Base-by-base conservation (phyloP, 139 green algal species). In the Chlorella sp. region DNA sequence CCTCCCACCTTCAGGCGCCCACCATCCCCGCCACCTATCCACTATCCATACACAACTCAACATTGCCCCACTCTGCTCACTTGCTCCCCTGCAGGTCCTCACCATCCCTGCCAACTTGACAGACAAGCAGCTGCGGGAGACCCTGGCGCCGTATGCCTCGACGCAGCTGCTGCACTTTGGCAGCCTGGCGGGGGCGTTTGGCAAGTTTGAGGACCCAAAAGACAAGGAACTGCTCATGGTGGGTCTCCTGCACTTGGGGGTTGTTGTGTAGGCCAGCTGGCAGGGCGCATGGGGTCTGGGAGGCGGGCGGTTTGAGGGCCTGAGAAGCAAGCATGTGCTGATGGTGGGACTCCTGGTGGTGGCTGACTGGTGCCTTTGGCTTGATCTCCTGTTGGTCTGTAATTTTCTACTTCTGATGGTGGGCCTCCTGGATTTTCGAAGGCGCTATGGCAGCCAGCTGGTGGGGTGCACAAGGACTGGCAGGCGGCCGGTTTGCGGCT, bases 91-190 rank as follows among this genome's bases (percentile, higher is more conserved):
- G 36, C 88, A 90, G 53, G 71, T 82, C 16, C 85, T 94, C 42
- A 61, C 90, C 83, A 69, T 94, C 61, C 92, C 90, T 0, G 15
- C 76, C 3, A 64, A 79, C 32, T 73, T 86, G 0, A 91, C 71
- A 2, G 78, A 94, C n/a, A 53, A 24, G 15, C 61, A 85, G n/a
- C 84, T 94, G 18, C 26, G 37, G 64, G 85, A 90, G 42, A 12
- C 37, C 60, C 87, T 94, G 7, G 15, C 21, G 40, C 78, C 84
- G 0, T 90, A 93, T 80, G 19, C 42, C 28, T n/a, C 42, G 19
- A 88, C 81, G 42, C 90, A 92, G 84, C 80, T 83, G 26, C 68
- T 84, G 60, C 88, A 91, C 39, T 53, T 90, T 21, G 77, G 32
- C 78, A 39, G n/a, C 26, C 28, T 69, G 37, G 66, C 69, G 0